Conservation (phyloP, 2,329 filamentous ascomycete genomes). For the Fusarium virguliforme region DNA sequence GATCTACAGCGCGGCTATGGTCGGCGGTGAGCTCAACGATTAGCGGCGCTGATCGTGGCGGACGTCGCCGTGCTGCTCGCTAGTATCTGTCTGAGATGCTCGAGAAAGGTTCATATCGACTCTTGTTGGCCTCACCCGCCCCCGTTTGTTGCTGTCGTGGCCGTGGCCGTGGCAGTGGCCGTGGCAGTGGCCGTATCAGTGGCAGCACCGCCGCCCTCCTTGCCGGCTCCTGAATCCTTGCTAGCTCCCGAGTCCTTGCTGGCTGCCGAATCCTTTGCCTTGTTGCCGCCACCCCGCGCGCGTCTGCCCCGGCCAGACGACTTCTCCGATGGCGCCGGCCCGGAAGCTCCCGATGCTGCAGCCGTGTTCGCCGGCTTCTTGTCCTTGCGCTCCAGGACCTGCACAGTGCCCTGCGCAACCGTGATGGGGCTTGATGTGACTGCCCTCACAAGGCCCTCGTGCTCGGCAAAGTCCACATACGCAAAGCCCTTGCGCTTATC, state of each 20-base stretch:
- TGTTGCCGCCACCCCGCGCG: slow-evolving; percentile 54
- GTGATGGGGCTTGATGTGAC: slow-evolving; percentile 85
- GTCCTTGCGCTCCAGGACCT: slow-evolving; percentile 87
- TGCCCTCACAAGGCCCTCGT: slow-evolving; percentile 81
- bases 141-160: slow-evolving; percentile 24
- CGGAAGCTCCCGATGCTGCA: slow-evolving; percentile 36
- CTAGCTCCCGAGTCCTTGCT: slow-evolving; percentile 24
- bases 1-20: slow-evolving; percentile 23
- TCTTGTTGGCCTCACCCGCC: slow-evolving; percentile 41
- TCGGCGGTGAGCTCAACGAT: slow-evolving; percentile 16
- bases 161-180: too few species aligned
- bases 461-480: slow-evolving; percentile 88
- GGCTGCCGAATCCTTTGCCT: slow-evolving; percentile 45
- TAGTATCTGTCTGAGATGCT: slow-evolving; percentile 34
- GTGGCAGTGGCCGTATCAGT: not conserved
- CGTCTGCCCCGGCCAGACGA: slow-evolving; percentile 53
- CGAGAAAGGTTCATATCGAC: slow-evolving; percentile 29
- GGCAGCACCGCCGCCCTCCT: slow-evolving; percentile 21
- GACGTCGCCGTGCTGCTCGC: slow-evolving; percentile 23
- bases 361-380: slow-evolving; percentile 58
- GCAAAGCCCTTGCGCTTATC: slow-evolving; percentile 96
- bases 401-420: slow-evolving; percentile 88
- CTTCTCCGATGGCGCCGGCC: slow-evolving; percentile 51
- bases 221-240: slow-evolving; percentile 42
- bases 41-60: slow-evolving; percentile 29